A percentile compares a stretch with the other conserved stretches of the same genome.
phyloP scores from a whole-genome alignment of 108 stramenopile species.

The Stephanodiscus minutulus region DNA sequence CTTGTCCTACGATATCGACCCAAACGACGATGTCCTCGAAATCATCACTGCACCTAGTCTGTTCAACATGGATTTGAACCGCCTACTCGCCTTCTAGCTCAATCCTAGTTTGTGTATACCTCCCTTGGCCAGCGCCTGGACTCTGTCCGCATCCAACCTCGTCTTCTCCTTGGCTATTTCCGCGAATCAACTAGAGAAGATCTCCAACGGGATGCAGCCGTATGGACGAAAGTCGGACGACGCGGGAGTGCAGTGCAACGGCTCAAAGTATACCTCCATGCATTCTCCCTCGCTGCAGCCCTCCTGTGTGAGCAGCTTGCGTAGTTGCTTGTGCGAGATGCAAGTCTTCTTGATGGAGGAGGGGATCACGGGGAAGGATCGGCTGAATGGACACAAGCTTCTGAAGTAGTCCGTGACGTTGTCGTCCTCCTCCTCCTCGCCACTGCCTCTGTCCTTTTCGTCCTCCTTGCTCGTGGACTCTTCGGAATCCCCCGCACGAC shows the following conservation, averaged over 20 bases:
- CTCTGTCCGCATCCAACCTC: slow-evolving; percentile 29
- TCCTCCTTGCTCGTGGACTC: slow-evolving; percentile 24
- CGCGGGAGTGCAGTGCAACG: slow-evolving; percentile 35
- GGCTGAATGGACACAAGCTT: slow-evolving; percentile 46
- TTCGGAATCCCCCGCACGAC: slow-evolving; percentile 10
- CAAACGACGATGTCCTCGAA: background rate
- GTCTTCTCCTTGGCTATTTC: slow-evolving; percentile 46
- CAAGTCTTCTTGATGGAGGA: slow-evolving; percentile 13
- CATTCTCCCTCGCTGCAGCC: slow-evolving; percentile 54
- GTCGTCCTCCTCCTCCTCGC: slow-evolving; percentile 33
- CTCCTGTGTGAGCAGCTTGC: slow-evolving; percentile 31
- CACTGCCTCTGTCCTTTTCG: slow-evolving; percentile 15
- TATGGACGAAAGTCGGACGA: slow-evolving; percentile 28
- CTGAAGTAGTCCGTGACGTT: slow-evolving; percentile 40
- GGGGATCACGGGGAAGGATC: background rate
- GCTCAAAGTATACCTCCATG: slow-evolving; percentile 59
- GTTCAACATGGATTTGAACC: slow-evolving; percentile 22
- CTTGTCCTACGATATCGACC: slow-evolving; percentile 5
- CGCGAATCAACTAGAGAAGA: slow-evolving; percentile 26
- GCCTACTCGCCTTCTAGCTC: slow-evolving; percentile 41
- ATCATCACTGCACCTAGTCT: background rate
- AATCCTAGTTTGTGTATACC: slow-evolving; percentile 35
- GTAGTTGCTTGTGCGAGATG: slow-evolving; percentile 39
- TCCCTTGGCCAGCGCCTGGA: slow-evolving; percentile 35
- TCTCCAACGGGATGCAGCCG: slow-evolving; percentile 45